Base-by-base conservation (phyloP, 2,329 filamentous ascomycete genomes). In the Arachnomyces sp. region DNA sequence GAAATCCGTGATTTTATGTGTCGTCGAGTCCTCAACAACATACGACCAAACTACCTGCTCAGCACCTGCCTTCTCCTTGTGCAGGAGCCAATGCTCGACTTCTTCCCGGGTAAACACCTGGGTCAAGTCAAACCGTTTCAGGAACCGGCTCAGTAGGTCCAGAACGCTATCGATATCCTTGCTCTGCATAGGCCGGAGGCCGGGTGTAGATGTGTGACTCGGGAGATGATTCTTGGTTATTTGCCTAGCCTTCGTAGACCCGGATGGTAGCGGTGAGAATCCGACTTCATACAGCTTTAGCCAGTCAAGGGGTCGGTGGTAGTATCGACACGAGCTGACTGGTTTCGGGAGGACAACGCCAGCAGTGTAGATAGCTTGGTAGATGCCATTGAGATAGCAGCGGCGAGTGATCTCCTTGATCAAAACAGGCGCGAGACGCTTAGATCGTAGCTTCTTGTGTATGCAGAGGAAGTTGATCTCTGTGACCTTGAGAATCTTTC, bases 391-490 rank as follows among this genome's bases (percentile, higher is more conserved):
- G 35, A 88, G 67, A 64, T 96, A 93, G 71, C 87, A 94, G 48
- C 88, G 77, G 35, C 92, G 82, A 4, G 92, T 98, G 53, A 98
- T 87, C 62, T 98, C 92, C 65, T 95, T 95, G 71, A 98, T 98
- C 39, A 98, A 77, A 2, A 96, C 84, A 0, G 92, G 92, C 0
- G 92, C 81, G 32, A 98, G 78, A 39, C 92, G 82, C 71, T 96
- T 95, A 43, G 84, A 80, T 37, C 92, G 85, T 25, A 98, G 79
- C 67, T 96, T 96, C 73, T 96, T 96, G 73, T 98, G 92, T 40
- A 98, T 82, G 57, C 89, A 94, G 50, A 98, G 81, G 67, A 96
- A 98, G 71, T 98, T 98, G 66, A 98, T 92, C 63, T 98, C 92
- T 36, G 85, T 88, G 51, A 84, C 82, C 47, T 80, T 77, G 44